Evolutionary conservation across 2,329 filamentous ascomycete genomes (phyloP), one percentile per base, ranked within the genome.

Genomic region (Cytospora mali): DNA sequence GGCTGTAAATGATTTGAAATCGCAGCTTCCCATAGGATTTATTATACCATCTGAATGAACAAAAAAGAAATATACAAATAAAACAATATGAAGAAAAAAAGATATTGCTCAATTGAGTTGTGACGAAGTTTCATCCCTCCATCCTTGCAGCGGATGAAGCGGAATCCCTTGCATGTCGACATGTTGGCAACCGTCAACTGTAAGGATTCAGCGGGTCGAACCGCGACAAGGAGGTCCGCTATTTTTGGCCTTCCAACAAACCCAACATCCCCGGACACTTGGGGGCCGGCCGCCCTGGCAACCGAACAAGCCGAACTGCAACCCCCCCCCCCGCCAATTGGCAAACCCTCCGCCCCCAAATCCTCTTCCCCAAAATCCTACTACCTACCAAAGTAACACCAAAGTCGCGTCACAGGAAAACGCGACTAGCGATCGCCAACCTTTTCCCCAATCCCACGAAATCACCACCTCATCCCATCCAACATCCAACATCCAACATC

Each of bases 311-410:
- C 14, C n/a, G 23, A 33, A 18, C 57, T 23, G 49, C 23, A 53
- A 50, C 14, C 18, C n/a, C 51, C 33, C 33, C 49, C 25, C 25
- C 57, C 33, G 14, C 48, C 6, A 33, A 16, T 49, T 18, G 9
- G 16, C 48, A 23, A 50, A 25, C 46, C 28, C 11, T 18, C 27
- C 55, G 14, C 10, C 28, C 28, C 49, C 21, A n/a, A n/a, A n/a
- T n/a, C n/a, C n/a, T n/a, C 49, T 33, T 29, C 21, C 48, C 55
- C 48, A 33, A 58, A 50, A 35, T 35, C 13, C n/a, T n/a, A n/a
- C n/a, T 35, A 35, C 31, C 31, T 33, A 10, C 9, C 13, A n/a
- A n/a, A n/a, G n/a, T n/a, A n/a, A n/a, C n/a, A n/a, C n/a, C n/a
- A n/a, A n/a, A n/a, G n/a, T n/a, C n/a, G n/a, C 35, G 35, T 39